phyloP scores from a whole-genome alignment of 2,329 filamentous ascomycete species.

The Ophiostoma sp. region DNA sequence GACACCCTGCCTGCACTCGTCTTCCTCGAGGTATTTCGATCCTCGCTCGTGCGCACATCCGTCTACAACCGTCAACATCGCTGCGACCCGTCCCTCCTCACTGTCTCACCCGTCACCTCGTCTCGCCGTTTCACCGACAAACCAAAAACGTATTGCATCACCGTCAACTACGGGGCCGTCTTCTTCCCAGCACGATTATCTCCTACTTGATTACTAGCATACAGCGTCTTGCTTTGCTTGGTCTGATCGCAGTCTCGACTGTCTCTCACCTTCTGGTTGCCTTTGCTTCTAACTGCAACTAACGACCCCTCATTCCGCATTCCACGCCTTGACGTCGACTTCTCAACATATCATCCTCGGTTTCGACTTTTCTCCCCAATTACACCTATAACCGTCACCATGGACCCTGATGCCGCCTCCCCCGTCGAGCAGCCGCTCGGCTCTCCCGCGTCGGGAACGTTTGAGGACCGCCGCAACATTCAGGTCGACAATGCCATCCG shows the following conservation, averaged over 20 bases:
- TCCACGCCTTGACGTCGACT: background rate
- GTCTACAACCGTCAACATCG: background rate
- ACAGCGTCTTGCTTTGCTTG: background rate
- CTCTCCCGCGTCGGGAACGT: slow-evolving; percentile 25
- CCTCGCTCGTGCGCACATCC: background rate
- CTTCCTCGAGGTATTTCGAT: background rate
- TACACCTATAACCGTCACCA: slow-evolving; percentile 33
- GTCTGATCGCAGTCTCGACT: background rate
- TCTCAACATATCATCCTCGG: background rate
- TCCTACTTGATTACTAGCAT: background rate
- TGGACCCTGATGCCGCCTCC: slow-evolving; percentile 45
- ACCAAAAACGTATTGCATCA: background rate
- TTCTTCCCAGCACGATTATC: background rate
- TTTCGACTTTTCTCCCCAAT: background rate
- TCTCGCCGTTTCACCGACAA: slow-evolving; percentile 8
- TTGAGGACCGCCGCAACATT: slow-evolving; percentile 45
- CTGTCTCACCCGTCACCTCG: slow-evolving; percentile 8
- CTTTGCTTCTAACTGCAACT: background rate
- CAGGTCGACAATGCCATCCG: slow-evolving; percentile 86
- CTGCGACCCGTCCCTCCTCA: background rate
- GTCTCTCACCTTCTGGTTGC: background rate
- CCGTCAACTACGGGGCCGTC: background rate
- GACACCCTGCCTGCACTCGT: background rate
- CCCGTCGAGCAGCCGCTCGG: slow-evolving; percentile 34
- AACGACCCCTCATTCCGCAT: slow-evolving; percentile 8